Base-by-base conservation (phyloP, 2,329 filamentous ascomycete species). In the Stagonosporopsis tanaceti region DNA sequence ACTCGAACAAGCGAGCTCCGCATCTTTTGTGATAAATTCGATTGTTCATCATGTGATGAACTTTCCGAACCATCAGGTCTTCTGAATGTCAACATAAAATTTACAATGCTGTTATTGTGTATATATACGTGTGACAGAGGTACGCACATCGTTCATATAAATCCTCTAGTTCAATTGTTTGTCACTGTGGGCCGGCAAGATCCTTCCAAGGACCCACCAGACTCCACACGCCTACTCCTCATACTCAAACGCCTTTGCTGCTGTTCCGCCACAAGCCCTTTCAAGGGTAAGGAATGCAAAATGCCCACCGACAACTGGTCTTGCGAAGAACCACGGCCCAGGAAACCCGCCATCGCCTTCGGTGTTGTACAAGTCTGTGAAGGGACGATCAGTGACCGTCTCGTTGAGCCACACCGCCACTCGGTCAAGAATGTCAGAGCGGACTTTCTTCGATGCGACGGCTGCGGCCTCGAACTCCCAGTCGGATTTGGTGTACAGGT, bases 391-490 rank as follows among this genome's bases (percentile, higher is more conserved):
- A 77, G 72, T 93, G 17, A 77, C 81, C 0, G 92, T 96, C 77
- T 96, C 91, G 69, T 95, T 96, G 57, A 96, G 81, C 92, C 92
- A 96, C 53, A 79, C 80, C 1, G 91, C 90, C 38, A 95, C 89
- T 17, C 86, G 85, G 58, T 91, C 83, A 34, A 95, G 78, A 47
- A 96, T 92, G 72, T 90, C 86, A 2, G 83, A 82, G 51, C 92
- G 84, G 1, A 90, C 89, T 56, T 82, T 78, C 71, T 85, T 84
- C 65, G 87, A 87, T 4, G 91, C 86, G 5, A 96, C 89, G 1
- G 92, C 90, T 44, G 92, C 92, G 0, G 91, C 90, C 75, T 95
- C 93, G 74, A 96, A 93, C 67, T 95, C 89, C 92, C 92, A 96
- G 77, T 96, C 92, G 28, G 89, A 92, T 78, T 96, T 96, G 32